Conservation (phyloP, 2,329 filamentous ascomycete genomes). For the Monilinia polystroma region DNA sequence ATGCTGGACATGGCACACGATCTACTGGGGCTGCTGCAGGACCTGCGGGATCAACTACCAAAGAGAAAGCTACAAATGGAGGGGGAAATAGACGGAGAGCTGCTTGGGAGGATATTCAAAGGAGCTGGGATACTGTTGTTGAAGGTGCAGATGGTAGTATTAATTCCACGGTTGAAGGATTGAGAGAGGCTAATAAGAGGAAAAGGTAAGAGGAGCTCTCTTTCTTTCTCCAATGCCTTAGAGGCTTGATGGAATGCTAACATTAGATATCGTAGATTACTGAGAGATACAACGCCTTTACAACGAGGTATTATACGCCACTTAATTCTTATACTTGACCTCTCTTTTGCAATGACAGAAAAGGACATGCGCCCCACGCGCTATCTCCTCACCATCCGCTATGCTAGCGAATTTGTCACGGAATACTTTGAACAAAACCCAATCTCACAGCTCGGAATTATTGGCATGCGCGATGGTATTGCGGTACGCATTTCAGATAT, state of each 20-base stretch:
- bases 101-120: constrained; percentile 65
- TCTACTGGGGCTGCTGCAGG: constrained; percentile 35
- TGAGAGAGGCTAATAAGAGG: constrained; percentile 80
- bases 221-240: neutral
- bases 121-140: constrained; percentile 71
- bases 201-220: constrained; percentile 52
- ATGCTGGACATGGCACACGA: constrained; percentile 36
- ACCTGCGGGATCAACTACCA: constrained; percentile 35
- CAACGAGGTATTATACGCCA: constrained; percentile 98
- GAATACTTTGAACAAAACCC: constrained; percentile 99
- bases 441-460: constrained; percentile 88
- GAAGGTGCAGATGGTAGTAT: constrained; percentile 79
- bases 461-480: constrained; percentile 91
- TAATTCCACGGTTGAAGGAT: constrained; percentile 66
- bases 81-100: constrained; percentile 48
- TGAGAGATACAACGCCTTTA: constrained; percentile 91
- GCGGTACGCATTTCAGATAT: constrained; percentile 84
- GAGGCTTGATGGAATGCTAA: constrained; percentile 12
- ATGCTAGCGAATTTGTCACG: constrained; percentile 81
- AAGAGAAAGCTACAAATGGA: constrained; percentile 35
- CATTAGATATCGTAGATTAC: constrained; percentile 54
- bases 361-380: constrained; percentile 91
- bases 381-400: constrained; percentile 77
- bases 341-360: constrained; percentile 90
- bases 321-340: constrained; percentile 83